phyloP scores from a whole-genome alignment of 768 basidiomycete genomes.

The Trametes cingulata region DNA sequence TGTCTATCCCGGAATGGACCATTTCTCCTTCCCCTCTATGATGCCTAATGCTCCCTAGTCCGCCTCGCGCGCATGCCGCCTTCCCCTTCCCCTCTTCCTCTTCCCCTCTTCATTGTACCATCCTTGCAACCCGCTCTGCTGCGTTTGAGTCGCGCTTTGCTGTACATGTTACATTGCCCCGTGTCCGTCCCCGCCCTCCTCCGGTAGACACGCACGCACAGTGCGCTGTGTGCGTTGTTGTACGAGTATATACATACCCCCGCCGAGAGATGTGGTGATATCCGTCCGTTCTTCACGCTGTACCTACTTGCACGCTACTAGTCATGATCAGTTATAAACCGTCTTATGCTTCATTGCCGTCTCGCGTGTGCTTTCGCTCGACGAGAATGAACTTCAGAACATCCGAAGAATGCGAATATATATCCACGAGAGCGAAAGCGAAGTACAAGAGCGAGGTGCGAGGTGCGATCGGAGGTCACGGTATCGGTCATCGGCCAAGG shows the following conservation, averaged over 20 bases:
- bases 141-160: background rate
- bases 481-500: conserved; percentile 12
- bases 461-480: background rate
- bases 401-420: background rate
- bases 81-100: background rate
- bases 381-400: too few species aligned
- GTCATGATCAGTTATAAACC: background rate
- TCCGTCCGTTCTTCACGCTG: conserved; percentile 7
- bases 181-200: background rate
- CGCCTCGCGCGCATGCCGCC: background rate
- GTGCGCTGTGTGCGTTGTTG: conserved; percentile 19
- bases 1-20: background rate
- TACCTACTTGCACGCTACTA: conserved; percentile 12
- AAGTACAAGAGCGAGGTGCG: background rate
- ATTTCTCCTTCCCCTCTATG: background rate
- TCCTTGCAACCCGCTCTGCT: background rate
- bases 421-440: conserved; percentile 11
- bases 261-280: background rate
- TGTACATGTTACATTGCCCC: conserved; percentile 2
- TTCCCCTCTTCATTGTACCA: conserved; percentile 4
- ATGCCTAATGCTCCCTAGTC: conserved; percentile 16
- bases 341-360: conserved; percentile 1
- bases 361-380: background rate
- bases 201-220: conserved; percentile 16
- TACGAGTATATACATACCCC: conserved; percentile 21